phyloP scores from a whole-genome alignment of 116 monocot genomes.

The Thalassia testudinum region DNA sequence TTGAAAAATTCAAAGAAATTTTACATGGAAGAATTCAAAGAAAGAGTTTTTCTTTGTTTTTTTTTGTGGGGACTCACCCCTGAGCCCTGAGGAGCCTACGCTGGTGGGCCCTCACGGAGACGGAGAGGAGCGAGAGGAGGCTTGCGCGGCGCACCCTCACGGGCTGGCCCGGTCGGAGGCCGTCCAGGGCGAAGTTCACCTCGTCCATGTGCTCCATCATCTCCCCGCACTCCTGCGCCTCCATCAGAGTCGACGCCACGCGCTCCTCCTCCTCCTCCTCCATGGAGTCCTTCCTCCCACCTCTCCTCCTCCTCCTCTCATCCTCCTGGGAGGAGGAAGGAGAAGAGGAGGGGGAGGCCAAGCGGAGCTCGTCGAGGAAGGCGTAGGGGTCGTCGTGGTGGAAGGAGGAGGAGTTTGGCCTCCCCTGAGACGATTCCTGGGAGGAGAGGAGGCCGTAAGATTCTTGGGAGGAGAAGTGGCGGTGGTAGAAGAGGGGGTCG shows the following conservation, averaged over 20 bases:
- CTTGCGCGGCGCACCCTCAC: conserved; percentile 57
- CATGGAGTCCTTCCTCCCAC: neutral
- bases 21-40: too few relatives aligned
- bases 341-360: conserved; percentile 1
- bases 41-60: too few relatives aligned
- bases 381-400: conserved; percentile 31
- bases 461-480: conserved; percentile 9
- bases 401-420: conserved; percentile 32
- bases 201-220: conserved; percentile 99
- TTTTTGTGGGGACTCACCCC: conserved; percentile 47
- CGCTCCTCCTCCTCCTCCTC: neutral
- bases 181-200: conserved; percentile 87
- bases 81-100: conserved; percentile 75
- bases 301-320: neutral
- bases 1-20: too few relatives aligned
- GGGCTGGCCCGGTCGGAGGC: conserved; percentile 57
- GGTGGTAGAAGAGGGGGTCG: conserved; percentile 20
- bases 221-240: conserved; percentile 96
- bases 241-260: conserved; percentile 71
- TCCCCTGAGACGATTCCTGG: conserved; percentile 5
- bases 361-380: neutral
- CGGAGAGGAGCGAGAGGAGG: conserved; percentile 53
- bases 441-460: neutral
- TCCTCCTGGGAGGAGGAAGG: neutral
- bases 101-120: conserved; percentile 49